These are phyloP conservation scores for Pseudogymnoascus sp. DNA, from an alignment of 2,329 filamentous ascomycete species.

Conservation along the genomic window DNA sequence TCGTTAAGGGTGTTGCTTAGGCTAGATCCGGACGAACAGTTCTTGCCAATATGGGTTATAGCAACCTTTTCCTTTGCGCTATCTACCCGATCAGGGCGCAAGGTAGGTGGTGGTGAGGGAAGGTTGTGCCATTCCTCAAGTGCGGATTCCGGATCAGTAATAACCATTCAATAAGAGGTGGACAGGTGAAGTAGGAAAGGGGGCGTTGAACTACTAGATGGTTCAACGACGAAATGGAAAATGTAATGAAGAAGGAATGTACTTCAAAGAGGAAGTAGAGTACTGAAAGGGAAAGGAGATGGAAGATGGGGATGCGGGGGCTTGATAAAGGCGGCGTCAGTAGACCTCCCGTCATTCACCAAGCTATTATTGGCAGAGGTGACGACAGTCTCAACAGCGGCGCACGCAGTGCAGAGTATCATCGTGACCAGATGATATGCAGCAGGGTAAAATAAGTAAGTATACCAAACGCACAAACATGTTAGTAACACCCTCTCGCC, in stretches of 20 bases:
- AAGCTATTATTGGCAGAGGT: neutral
- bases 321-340: neutral
- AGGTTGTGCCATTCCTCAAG: constrained; percentile 13
- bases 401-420: neutral
- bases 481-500: neutral
- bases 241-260: neutral
- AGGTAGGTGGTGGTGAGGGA: constrained; percentile 10
- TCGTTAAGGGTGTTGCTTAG: constrained; percentile 4
- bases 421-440: constrained; percentile 5
- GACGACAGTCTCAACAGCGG: neutral
- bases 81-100: constrained; percentile 8
- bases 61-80: constrained; percentile 2
- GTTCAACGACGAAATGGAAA: neutral
- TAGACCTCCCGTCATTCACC: neutral
- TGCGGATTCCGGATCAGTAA: constrained; percentile 2
- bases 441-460: neutral
- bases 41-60: neutral
- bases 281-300: neutral
- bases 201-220: neutral
- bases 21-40: neutral
- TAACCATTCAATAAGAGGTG: constrained; percentile 12
- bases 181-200: neutral
- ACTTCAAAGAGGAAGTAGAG: neutral
- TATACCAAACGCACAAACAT: neutral
- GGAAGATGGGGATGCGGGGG: neutral